phyloP scores from a whole-genome alignment of 148 eudicot genomes.

The Rhododendron vialii region DNA sequence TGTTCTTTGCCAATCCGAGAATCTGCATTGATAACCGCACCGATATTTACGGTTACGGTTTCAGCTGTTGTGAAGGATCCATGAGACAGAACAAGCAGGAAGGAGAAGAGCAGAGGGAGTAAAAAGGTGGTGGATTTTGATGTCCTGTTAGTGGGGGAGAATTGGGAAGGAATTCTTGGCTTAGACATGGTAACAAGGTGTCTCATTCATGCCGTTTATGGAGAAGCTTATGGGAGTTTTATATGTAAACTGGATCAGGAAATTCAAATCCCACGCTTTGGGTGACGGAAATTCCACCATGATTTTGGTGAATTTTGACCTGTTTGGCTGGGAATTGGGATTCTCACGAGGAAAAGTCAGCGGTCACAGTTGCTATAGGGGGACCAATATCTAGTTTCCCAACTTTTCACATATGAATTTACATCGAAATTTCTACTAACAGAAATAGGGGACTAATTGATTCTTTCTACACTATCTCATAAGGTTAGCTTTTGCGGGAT shows the following conservation, averaged over 20 bases:
- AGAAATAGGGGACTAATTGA: neutral
- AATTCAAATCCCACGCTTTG: neutral
- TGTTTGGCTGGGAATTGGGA: neutral
- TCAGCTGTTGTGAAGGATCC: neutral
- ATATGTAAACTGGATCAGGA: neutral
- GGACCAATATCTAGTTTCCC: neutral
- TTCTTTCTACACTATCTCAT: neutral
- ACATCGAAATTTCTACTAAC: neutral
- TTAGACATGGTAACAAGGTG: neutral
- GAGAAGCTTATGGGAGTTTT: neutral
- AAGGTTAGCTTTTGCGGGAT: too few species aligned
- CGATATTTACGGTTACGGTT: neutral
- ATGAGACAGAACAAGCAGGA: neutral
- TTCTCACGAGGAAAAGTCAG: neutral
- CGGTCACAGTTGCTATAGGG: neutral
- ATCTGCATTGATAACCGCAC: constrained; percentile 4
- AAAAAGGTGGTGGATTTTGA: neutral
- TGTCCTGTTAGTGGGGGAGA: neutral
- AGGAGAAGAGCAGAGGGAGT: neutral
- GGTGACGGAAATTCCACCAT: neutral
- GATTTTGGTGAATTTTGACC: neutral
- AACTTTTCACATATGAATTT: neutral
- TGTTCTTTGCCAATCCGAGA: constrained; percentile 18
- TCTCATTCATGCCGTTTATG: neutral
- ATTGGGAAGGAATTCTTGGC: neutral